Conservation (phyloP, 345 rosid genomes). For the Nephelium lappaceum region DNA sequence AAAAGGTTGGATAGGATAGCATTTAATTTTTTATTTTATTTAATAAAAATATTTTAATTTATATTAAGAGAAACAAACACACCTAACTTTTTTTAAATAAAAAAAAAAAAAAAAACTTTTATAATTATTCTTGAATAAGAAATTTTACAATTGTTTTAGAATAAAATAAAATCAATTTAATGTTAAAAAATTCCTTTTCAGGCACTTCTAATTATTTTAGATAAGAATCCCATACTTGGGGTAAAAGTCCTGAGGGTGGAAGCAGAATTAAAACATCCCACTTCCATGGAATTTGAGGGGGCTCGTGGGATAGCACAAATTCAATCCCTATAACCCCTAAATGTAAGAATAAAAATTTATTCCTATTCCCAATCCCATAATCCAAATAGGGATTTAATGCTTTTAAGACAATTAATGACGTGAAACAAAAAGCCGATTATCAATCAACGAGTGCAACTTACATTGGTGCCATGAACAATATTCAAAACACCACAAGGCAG, state of each 20-base stretch:
- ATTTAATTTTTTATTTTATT: no score
- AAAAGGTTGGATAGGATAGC: no score
- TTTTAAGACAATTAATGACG: not conserved
- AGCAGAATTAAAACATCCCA: no score
- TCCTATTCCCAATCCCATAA: not conserved
- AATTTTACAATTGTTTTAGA: not conserved
- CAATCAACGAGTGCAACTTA: constrained; percentile 21
- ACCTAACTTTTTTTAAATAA: no score
- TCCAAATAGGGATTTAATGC: not conserved
- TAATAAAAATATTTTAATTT: no score
- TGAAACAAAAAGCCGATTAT: not conserved
- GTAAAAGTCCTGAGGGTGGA: no score
- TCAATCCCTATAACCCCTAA: not conserved
- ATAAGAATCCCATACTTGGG: not conserved
- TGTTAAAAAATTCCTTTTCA: not conserved
- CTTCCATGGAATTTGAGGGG: not conserved
- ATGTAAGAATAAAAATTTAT: not conserved
- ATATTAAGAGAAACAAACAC: no score
- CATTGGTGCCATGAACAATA: constrained; percentile 54
- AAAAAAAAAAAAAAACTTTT: no score
- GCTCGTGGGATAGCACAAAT: not conserved
- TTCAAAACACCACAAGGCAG: constrained; percentile 57
- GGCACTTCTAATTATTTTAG: not conserved
- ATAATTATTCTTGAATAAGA: no score
- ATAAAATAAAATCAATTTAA: no score